Conservation (phyloP, 306 rosid genomes). For the Trifolium fragiferum region DNA sequence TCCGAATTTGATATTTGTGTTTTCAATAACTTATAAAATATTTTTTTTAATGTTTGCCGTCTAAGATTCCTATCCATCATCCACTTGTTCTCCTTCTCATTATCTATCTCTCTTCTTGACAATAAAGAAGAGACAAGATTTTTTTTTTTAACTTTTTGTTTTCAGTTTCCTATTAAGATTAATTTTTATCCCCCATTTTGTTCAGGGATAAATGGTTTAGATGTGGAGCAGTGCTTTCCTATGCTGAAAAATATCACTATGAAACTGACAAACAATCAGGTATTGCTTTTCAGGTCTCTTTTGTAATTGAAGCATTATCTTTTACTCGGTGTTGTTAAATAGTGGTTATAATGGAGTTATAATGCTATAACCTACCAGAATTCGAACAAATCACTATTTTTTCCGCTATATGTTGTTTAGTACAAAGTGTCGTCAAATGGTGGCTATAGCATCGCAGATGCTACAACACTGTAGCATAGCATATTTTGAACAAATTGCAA, state of each 20-base stretch:
- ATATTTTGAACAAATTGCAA: neutral
- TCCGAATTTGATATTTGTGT: neutral
- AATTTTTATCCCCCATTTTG: conserved; percentile 35
- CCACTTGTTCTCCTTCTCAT: neutral
- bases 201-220: conserved; percentile 66
- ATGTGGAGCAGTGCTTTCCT: conserved; percentile 83
- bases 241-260: conserved; percentile 74
- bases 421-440: neutral
- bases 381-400: neutral
- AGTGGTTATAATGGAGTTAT: neutral
- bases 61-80: neutral
- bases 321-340: neutral
- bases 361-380: neutral
- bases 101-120: neutral
- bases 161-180: conserved; percentile 39
- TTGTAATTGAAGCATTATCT: neutral
- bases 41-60: neutral
- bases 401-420: no score
- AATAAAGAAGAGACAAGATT: neutral
- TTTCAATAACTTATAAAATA: neutral
- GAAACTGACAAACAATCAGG: conserved; percentile 86
- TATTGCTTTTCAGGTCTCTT: conserved; percentile 41
- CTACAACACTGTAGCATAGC: neutral
- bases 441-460: neutral
- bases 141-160: conserved; percentile 35